These are phyloP conservation scores for Puccinia sorghi DNA, from an alignment of 1,284 basidiomycete genomes.

Conservation along the genomic window DNA sequence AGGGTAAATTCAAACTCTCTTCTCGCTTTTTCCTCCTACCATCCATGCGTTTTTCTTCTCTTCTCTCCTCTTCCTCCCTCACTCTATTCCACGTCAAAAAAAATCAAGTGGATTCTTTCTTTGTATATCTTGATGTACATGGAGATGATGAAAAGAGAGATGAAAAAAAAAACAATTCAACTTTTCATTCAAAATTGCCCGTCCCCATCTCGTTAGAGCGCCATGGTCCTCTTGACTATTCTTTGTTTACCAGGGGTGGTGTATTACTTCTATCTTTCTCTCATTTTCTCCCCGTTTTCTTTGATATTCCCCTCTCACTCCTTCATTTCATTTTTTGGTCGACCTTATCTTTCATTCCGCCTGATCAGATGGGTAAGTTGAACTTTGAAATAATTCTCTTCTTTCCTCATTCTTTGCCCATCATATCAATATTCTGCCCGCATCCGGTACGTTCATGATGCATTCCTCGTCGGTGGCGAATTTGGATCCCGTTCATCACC, in stretches of 20 bases:
- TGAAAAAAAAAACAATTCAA: constrained; percentile 13
- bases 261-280: constrained; percentile 13
- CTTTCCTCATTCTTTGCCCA: constrained; percentile 2
- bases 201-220: constrained; percentile 14
- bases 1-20: constrained; percentile 67
- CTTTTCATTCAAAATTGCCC: background rate
- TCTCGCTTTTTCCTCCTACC: constrained; percentile 44
- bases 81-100: background rate
- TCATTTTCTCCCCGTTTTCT: background rate
- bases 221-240: constrained; percentile 1
- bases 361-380: constrained; percentile 50
- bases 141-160: constrained; percentile 27
- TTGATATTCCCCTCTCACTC: background rate
- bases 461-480: constrained; percentile 2
- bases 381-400: constrained; percentile 35
- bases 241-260: constrained; percentile 14
- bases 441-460: constrained; percentile 33
- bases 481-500: background rate
- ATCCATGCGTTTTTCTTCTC: constrained; percentile 16
- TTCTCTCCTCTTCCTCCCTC: background rate
- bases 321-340: constrained; percentile 11
- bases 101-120: constrained; percentile 15
- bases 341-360: constrained; percentile 16
- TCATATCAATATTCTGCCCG: background rate
- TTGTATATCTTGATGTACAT: constrained; percentile 23